A percentile compares a stretch with the other conserved stretches of the same genome.
phyloP scores from a whole-genome alignment of 371 early-diverging fungal species.

The Nematocida sp. region DNA sequence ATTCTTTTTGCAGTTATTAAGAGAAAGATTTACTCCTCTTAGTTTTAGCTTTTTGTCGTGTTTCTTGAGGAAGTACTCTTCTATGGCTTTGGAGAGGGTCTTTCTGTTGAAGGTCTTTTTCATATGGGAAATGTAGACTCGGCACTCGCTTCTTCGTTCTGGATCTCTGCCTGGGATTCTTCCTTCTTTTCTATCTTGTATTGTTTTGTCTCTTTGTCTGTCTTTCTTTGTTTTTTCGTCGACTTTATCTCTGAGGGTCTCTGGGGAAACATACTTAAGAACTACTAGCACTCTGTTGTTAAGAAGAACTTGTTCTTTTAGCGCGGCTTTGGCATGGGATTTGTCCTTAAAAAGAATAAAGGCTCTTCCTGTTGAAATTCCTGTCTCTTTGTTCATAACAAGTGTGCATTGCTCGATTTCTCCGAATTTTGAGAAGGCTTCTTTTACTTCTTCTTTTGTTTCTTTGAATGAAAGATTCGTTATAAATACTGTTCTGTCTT shows the following conservation, averaged over 20 bases:
- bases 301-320: constrained; percentile 50
- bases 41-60: constrained; percentile 52
- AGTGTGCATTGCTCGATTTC: constrained; percentile 57
- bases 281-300: constrained; percentile 58
- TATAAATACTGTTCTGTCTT: constrained; percentile 54
- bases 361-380: constrained; percentile 62
- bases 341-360: constrained; percentile 57
- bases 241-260: constrained; percentile 58
- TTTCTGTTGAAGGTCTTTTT: constrained; percentile 59
- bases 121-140: constrained; percentile 61
- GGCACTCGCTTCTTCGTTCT: constrained; percentile 25
- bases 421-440: constrained; percentile 57
- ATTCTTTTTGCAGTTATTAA: constrained; percentile 55
- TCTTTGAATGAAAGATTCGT: constrained; percentile 60
- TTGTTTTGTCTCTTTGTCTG: constrained; percentile 23
- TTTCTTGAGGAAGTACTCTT: constrained; percentile 42
- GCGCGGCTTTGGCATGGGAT: constrained; percentile 26
- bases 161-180: constrained; percentile 27
- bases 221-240: constrained; percentile 48
- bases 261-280: constrained; percentile 51
- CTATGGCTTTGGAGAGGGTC: constrained; percentile 51
- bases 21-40: constrained; percentile 51
- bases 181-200: constrained; percentile 37
- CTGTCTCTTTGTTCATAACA: constrained; percentile 56
- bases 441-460: constrained; percentile 55